phyloP scores from a whole-genome alignment of 768 basidiomycete genomes.

The Trametes maxima region DNA sequence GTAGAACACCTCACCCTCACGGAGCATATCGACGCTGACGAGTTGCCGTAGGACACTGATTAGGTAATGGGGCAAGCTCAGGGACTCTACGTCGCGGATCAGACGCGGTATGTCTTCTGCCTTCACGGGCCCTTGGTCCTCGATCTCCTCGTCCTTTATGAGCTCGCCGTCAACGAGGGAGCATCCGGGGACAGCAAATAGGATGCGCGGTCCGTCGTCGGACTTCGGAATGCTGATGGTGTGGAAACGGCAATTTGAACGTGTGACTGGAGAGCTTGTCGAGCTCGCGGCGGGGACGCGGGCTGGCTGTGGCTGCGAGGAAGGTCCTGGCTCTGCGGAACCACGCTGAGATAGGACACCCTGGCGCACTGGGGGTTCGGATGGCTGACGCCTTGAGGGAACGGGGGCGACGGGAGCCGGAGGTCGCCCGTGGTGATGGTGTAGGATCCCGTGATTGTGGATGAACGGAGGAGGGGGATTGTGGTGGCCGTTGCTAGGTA shows the following conservation, averaged over 20 bases:
- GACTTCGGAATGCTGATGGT: constrained; percentile 61
- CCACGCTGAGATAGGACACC: not conserved
- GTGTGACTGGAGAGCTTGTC: constrained; percentile 55
- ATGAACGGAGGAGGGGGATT: constrained; percentile 27
- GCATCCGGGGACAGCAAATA: constrained; percentile 71
- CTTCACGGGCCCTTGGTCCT: constrained; percentile 61
- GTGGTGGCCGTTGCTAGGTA: constrained; percentile 4
- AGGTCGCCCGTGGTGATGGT: constrained; percentile 32
- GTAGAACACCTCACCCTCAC: constrained; percentile 68
- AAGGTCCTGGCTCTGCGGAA: constrained; percentile 12
- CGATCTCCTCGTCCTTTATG: constrained; percentile 58
- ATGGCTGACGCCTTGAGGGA: constrained; percentile 6
- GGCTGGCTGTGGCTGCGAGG: constrained; percentile 12
- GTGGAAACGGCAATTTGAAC: constrained; percentile 72
- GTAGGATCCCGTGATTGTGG: constrained; percentile 31
- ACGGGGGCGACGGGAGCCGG: constrained; percentile 4
- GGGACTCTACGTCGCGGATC: constrained; percentile 49
- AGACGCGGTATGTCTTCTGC: constrained; percentile 47
- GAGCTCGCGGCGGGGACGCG: not conserved
- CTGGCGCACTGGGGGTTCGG: not conserved
- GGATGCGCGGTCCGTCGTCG: constrained; percentile 54
- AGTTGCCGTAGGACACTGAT: constrained; percentile 60
- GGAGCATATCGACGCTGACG: constrained; percentile 64
- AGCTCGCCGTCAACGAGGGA: constrained; percentile 55
- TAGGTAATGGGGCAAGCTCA: constrained; percentile 55